Base-by-base conservation (phyloP, 148 eudicot species). In the Vaccinium myrtillus region DNA sequence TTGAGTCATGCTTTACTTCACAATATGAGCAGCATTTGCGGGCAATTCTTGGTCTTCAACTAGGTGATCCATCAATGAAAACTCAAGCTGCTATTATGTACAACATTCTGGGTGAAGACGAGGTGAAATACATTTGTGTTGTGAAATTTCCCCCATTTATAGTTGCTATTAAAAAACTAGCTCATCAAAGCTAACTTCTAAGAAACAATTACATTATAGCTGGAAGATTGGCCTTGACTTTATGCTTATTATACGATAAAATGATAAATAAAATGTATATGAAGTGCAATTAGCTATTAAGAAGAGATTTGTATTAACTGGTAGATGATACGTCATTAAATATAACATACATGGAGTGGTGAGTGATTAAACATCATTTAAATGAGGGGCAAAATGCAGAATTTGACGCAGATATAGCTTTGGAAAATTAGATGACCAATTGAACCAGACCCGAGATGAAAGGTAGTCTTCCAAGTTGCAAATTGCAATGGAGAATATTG, bases 41-140 rank as follows among this genome's bases (percentile, higher is more conserved):
- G 82, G 99, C 99, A 53, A 92, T 97, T 84, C 81, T 95, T 86
- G 99, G 99, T 81, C 98, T 97, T 84, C 99, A 95, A 53, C 95
- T 97, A 49, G 99, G 99, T 84, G 95, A 95, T 90, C 94, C 98
- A 77, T 94, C 99, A 70, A 92, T 97, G 98, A 97, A 97, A 91
- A 88, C 93, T 84, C 93, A 90, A 83, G 98, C 99, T 89, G 92
- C 98, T 46, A 85, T 95, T 77, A 95, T 97, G 99, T 95, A 93
- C 86, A 97, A 97, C 76, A 94, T 97, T 84, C 89, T 97, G n/a
- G 99, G 99, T 73, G 99, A 95, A 94, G 98, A 91, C 27, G 99
- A 97, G 93, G 99, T 95, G 58, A 88, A 69, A 73, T 36, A 82
- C 16, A 69, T 58, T 85, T 71, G 76, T 0, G 19, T 32, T 39